Percentiles rank a stretch among this genome's conserved stretches.
phyloP scores from a whole-genome alignment of 2,329 filamentous ascomycete species.

The Amauroascus niger region DNA sequence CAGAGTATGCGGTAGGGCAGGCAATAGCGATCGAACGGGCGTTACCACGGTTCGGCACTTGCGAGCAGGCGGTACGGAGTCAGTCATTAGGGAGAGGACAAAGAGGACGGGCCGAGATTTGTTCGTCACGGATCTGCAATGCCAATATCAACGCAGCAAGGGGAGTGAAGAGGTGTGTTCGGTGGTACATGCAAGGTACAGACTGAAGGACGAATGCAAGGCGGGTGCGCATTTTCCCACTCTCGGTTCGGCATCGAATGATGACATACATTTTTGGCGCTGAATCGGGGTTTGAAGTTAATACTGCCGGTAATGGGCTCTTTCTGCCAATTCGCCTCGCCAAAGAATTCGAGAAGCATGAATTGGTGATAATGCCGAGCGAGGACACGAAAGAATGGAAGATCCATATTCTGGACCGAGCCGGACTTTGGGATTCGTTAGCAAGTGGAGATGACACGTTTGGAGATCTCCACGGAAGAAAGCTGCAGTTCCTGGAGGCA shows the following conservation, averaged over 20 bases:
- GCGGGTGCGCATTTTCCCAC: conserved; percentile 15
- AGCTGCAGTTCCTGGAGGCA: not conserved
- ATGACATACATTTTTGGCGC: conserved; percentile 14
- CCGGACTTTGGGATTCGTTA: not conserved
- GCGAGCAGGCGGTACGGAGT: too few species aligned
- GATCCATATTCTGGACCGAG: not conserved
- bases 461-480: not conserved
- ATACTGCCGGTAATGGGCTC: conserved; percentile 12
- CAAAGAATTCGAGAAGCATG: not conserved
- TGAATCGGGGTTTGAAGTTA: conserved; percentile 11
- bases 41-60: too few species aligned
- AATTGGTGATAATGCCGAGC: conserved; percentile 6
- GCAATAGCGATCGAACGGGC: too few species aligned
- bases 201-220: not conserved
- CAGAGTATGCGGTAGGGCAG: too few species aligned
- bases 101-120: not conserved
- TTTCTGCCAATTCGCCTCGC: not conserved
- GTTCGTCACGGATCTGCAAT: not conserved
- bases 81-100: not conserved
- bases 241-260: conserved; percentile 1
- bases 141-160: not conserved
- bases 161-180: not conserved
- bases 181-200: not conserved
- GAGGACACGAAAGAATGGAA: not conserved
- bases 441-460: not conserved